Evolutionary conservation across 2,329 filamentous ascomycete species (phyloP).

Genomic region (Lachnellula hyalina): DNA sequence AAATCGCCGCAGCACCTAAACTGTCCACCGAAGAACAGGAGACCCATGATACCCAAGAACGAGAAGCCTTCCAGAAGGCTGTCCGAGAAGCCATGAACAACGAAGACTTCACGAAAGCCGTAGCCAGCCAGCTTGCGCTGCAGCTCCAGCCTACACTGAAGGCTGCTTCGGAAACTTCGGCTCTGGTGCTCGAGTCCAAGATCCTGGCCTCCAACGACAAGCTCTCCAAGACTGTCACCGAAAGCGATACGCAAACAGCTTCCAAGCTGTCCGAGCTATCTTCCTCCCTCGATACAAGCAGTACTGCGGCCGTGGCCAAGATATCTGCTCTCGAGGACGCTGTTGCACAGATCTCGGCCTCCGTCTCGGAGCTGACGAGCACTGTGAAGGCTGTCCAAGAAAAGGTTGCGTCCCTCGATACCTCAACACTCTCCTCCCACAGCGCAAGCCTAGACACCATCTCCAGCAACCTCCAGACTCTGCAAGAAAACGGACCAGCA

Average conservation of each 20-base stretch:
- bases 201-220: conserved; percentile 20
- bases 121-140: conserved; percentile 24
- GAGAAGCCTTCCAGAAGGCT: conserved; percentile 20
- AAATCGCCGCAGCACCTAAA: conserved; percentile 1
- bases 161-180: conserved; percentile 21
- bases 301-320: conserved; percentile 16
- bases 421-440: conserved; percentile 19
- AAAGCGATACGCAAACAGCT: conserved; percentile 18
- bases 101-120: conserved; percentile 26
- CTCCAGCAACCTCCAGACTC: conserved; percentile 15
- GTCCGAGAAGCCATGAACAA: conserved; percentile 23
- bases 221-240: conserved; percentile 22
- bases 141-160: conserved; percentile 28
- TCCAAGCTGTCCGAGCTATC: conserved; percentile 24
- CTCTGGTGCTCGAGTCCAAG: conserved; percentile 21
- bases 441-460: conserved; percentile 25
- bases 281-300: conserved; percentile 16
- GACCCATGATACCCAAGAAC: conserved; percentile 19
- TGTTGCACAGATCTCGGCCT: conserved; percentile 23
- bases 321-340: conserved; percentile 25
- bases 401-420: conserved; percentile 23
- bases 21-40: conserved; percentile 11
- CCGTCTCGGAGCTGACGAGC: conserved; percentile 22
- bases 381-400: conserved; percentile 23
- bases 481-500: conserved; percentile 15